A percentile compares a stretch with the other conserved stretches of the same genome.
Conservation (phyloP, 2,329 filamentous ascomycete species). For the Fusarium nurragi region DNA sequence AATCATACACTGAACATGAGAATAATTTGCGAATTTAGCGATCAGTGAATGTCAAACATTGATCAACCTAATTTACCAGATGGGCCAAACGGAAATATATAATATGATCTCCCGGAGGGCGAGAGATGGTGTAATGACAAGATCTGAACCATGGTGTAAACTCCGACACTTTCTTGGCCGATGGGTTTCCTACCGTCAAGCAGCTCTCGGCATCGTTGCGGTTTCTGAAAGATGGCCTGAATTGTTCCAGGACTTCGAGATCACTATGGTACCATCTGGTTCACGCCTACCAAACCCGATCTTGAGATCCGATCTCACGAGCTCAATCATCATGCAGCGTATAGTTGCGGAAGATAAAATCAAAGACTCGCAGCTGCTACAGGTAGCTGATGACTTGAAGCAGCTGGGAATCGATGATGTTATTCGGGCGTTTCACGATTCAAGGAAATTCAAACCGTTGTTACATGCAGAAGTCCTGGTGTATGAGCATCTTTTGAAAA, state of each 20-base stretch:
- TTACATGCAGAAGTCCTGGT: conserved; percentile 49
- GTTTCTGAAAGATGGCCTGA: conserved; percentile 29
- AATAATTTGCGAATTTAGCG: neutral
- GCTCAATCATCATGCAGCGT: neutral
- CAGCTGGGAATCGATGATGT: conserved; percentile 25
- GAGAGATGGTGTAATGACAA: neutral
- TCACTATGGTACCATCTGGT: conserved; percentile 39
- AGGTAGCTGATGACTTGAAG: conserved; percentile 22
- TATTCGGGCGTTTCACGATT: conserved; percentile 20
- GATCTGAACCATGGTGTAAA: conserved; percentile 29
- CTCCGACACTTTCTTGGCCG: conserved; percentile 42
- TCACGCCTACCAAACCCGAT: neutral
- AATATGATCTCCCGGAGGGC: neutral
- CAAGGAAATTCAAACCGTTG: conserved; percentile 28
- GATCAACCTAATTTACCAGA: conserved; percentile 20
- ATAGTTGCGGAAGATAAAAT: neutral
- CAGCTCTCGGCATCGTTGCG: conserved; percentile 20
- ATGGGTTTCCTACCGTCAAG: conserved; percentile 38
- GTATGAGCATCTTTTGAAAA: conserved; percentile 29
- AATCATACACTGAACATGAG: neutral
- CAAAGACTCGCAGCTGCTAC: neutral
- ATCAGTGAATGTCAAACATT: conserved; percentile 27
- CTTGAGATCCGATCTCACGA: neutral
- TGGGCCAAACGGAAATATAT: neutral
- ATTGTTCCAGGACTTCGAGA: conserved; percentile 42